Evolutionary conservation across 768 basidiomycete genomes (phyloP).

Genomic region (Infundibulicybe gibba): DNA sequence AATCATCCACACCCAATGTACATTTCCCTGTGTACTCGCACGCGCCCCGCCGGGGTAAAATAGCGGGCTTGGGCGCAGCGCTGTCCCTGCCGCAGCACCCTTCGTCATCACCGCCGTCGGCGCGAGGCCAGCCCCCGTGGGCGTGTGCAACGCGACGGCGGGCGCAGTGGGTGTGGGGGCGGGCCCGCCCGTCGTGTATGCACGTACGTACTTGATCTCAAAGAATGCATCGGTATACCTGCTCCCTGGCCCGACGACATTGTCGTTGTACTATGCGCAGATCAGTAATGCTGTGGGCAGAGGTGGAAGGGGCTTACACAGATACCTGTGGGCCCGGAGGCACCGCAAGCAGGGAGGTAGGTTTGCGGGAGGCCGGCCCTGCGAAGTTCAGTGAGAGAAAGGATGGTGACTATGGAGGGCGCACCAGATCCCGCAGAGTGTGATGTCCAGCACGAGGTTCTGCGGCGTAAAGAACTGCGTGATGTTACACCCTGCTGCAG

Average conservation of each 20-base stretch:
- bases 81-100: slow-evolving; percentile 10
- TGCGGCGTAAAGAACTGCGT: slow-evolving; percentile 39
- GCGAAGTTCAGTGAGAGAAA: neutral
- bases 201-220: slow-evolving; percentile 61
- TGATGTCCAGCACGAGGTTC: slow-evolving; percentile 49
- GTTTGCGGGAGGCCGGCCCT: slow-evolving; percentile 43
- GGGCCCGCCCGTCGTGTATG: slow-evolving; percentile 26
- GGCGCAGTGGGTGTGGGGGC: slow-evolving; percentile 21
- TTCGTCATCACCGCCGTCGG: slow-evolving; percentile 3
- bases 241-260: slow-evolving; percentile 40
- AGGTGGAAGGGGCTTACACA: slow-evolving; percentile 32
- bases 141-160: slow-evolving; percentile 8
- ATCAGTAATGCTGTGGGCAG: no score
- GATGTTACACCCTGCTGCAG: slow-evolving; percentile 36
- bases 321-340: slow-evolving; percentile 27
- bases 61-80: slow-evolving; percentile 11
- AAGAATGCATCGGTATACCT: slow-evolving; percentile 52
- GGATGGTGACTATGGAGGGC: neutral
- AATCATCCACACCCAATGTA: no score
- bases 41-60: slow-evolving; percentile 10
- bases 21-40: neutral
- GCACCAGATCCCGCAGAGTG: slow-evolving; percentile 46
- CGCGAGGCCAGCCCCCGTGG: neutral
- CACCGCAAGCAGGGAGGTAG: slow-evolving; percentile 33
- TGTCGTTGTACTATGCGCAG: slow-evolving; percentile 49